Conservation (phyloP, 129 eudicot species). For the Flaveria linearis region DNA sequence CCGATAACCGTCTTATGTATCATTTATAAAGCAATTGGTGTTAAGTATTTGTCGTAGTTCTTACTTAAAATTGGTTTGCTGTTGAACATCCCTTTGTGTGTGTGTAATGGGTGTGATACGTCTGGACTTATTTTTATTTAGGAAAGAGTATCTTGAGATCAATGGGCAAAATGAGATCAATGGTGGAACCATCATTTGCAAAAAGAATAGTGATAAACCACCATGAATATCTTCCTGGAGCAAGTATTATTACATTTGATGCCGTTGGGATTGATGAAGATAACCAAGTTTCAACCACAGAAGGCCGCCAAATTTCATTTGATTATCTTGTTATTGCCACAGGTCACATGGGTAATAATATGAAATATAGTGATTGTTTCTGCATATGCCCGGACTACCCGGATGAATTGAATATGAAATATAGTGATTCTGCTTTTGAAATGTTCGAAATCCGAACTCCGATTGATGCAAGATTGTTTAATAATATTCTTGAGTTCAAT, state of each 20-base stretch:
- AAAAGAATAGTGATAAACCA: conserved; percentile 59
- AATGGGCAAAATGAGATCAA: conserved; percentile 70
- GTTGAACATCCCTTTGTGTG: neutral
- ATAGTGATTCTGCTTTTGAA: no score
- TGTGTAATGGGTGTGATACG: neutral
- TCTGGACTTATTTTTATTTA: conserved; percentile 28
- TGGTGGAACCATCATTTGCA: conserved; percentile 75
- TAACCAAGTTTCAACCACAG: conserved; percentile 48
- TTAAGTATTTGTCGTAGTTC: neutral
- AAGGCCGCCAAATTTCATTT: conserved; percentile 50
- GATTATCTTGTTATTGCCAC: conserved; percentile 81
- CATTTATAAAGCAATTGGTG: neutral
- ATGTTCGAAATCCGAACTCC: no score
- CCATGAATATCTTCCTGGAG: conserved; percentile 61
- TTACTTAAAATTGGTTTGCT: neutral
- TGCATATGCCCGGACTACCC: no score
- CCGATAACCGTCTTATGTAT: neutral
- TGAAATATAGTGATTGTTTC: no score
- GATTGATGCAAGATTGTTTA: no score
- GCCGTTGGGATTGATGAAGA: conserved; percentile 57
- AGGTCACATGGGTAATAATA: conserved; percentile 50
- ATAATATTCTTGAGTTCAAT: no score
- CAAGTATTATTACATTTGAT: conserved; percentile 51
- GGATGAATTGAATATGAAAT: no score
- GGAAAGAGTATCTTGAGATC: conserved; percentile 74